These are phyloP conservation scores for Epichloe gansuensis DNA, from an alignment of 2,329 filamentous ascomycete species.

Conservation along the genomic window DNA sequence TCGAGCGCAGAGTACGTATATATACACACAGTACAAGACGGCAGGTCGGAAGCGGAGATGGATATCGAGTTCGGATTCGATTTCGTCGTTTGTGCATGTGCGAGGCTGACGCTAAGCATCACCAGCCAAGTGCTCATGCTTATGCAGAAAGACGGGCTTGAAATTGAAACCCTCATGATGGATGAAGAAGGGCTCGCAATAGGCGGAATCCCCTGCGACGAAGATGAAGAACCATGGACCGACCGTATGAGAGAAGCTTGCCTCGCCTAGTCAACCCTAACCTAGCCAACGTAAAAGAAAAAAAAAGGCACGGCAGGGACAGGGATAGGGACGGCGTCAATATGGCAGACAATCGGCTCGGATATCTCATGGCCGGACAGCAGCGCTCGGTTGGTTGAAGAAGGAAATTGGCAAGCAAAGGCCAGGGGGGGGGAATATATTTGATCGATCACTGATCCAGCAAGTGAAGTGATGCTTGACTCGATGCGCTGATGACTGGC, in stretches of 20 bases:
- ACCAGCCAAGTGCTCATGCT: neutral
- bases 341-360: neutral
- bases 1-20: neutral
- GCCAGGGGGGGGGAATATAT: no score
- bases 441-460: no score
- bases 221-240: neutral
- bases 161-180: neutral
- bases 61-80: neutral
- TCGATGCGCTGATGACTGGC: neutral
- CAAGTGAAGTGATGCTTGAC: neutral
- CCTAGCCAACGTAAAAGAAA: no score
- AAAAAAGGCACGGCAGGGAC: no score
- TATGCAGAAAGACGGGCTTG: neutral
- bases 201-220: neutral
- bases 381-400: neutral
- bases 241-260: neutral
- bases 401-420: neutral
- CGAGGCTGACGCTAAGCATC: neutral
- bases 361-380: neutral
- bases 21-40: constrained; percentile 2
- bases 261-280: neutral
- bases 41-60: neutral
- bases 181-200: neutral
- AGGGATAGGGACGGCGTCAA: no score
- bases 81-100: neutral